These are phyloP conservation scores for Heritiera fomes DNA, from an alignment of 345 rosid species.

Conservation along the genomic window DNA sequence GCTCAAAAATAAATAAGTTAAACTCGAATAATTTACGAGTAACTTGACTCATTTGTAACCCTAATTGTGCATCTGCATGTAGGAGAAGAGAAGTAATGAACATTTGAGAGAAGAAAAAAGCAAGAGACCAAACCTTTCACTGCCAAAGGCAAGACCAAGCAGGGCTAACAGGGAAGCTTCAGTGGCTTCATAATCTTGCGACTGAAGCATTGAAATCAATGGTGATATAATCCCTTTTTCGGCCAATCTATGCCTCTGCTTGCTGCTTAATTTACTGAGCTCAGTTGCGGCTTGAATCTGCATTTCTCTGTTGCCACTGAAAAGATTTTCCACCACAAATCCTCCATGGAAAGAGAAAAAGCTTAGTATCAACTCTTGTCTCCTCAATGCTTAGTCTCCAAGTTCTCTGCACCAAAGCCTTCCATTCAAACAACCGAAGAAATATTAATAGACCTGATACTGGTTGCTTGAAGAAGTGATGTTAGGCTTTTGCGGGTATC, in stretches of 20 bases:
- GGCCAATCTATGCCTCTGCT: conserved; percentile 58
- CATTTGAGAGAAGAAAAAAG: neutral
- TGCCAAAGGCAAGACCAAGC: conserved; percentile 85
- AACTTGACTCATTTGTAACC: too few species aligned
- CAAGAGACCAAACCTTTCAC: conserved; percentile 59
- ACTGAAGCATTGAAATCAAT: conserved; percentile 65
- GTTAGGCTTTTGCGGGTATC: conserved; percentile 61
- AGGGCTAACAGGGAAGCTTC: conserved; percentile 73
- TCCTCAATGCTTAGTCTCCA: conserved; percentile 10
- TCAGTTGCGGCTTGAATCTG: conserved; percentile 65
- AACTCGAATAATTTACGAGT: too few species aligned
- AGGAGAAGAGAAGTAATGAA: neutral
- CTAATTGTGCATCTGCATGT: neutral
- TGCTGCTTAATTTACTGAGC: conserved; percentile 48
- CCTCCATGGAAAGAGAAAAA: conserved; percentile 48
- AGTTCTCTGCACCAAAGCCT: conserved; percentile 27
- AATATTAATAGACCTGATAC: conserved; percentile 8
- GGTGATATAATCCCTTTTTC: conserved; percentile 69
- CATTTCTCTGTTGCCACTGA: conserved; percentile 50
- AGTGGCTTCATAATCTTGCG: conserved; percentile 57
- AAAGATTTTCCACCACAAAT: conserved; percentile 50
- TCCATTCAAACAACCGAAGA: conserved; percentile 29
- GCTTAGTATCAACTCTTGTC: neutral
- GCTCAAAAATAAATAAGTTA: too few species aligned
- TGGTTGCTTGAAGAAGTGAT: conserved; percentile 63